Evolutionary conservation across 2,329 filamentous ascomycete species (phyloP), one percentile per base, ranked within the genome.

Genomic region (Pseudophaeomoniella oleicola): DNA sequence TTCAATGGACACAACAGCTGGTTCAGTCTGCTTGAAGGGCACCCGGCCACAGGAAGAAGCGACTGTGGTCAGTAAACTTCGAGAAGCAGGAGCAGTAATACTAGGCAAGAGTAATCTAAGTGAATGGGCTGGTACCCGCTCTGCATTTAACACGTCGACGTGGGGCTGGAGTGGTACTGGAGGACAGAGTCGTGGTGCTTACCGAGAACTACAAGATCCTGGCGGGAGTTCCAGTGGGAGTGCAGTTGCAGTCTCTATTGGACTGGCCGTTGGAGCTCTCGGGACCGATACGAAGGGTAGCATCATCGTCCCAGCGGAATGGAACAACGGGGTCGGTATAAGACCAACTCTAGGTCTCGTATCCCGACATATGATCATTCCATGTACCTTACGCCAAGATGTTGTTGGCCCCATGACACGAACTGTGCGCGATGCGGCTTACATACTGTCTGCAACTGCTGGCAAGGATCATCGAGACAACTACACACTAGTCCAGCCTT

Each of bases 81-180:
- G 61, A 10, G 46, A 52, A 2, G 64, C 66, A 5, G 71, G 71
- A 3, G 71, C 66, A 1, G 56, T 76, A 3, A 67, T 75, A 32
- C 56, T 76, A 3, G 72, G 69, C 19, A 76, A 76, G 48, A 62
- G 66, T 0, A 75, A 75, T 41, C 50, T 77, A 15, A 72, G 13
- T n/a, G 42, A 38, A 39, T 37, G 31, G 16, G 22, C 3, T 16
- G 17, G 5, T n/a, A 19, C 19, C 30, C 19, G 22, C 14, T n/a
- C 16, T 2, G 10, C n/a, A 17, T 18, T 4, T 19, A 37, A n/a
- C 29, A n/a, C n/a, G n/a, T 9, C 9, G n/a, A 16, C 30, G 11
- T 6, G 16, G 17, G 13, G 13, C 17, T 15, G 27, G 30, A 32
- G 12, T 16, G 32, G 19, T 37, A 18, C 30, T 5, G 17, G 32